Percentiles rank a stretch among this genome's conserved stretches.
Evolutionary conservation across 768 basidiomycete genomes (phyloP).

Genomic region (Suillus decipiens): DNA sequence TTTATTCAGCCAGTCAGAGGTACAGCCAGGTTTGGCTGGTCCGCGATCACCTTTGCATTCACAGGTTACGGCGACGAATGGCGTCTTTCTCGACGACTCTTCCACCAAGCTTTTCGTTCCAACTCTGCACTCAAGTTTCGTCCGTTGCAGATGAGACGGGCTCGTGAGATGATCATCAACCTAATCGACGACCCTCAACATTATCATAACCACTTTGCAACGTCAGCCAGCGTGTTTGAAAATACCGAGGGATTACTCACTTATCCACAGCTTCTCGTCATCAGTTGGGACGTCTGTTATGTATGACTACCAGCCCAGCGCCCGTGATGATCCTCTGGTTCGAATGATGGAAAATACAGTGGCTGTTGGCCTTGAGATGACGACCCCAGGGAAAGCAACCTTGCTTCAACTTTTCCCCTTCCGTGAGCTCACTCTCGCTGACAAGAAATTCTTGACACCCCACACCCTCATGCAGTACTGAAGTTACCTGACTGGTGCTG

Average conservation of each 20-base stretch:
- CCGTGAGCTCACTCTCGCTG: slow-evolving; percentile 11
- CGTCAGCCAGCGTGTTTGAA: slow-evolving; percentile 3
- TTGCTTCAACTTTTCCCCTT: slow-evolving; percentile 18
- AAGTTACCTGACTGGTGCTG: slow-evolving; percentile 38
- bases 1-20: neutral
- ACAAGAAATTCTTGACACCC: too few species aligned
- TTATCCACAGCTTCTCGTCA: slow-evolving; percentile 28
- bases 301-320: slow-evolving; percentile 19
- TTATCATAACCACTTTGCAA: slow-evolving; percentile 26
- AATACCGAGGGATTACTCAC: neutral
- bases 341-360: slow-evolving; percentile 6
- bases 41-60: slow-evolving; percentile 6
- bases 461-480: slow-evolving; percentile 7
- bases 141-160: slow-evolving; percentile 26
- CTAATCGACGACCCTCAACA: slow-evolving; percentile 30
- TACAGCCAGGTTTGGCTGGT: slow-evolving; percentile 10
- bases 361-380: neutral
- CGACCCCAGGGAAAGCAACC: slow-evolving; percentile 11
- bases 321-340: slow-evolving; percentile 16
- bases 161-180: slow-evolving; percentile 27
- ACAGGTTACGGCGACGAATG: slow-evolving; percentile 7
- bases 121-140: slow-evolving; percentile 27
- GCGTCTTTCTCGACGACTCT: slow-evolving; percentile 35
- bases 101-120: slow-evolving; percentile 40
- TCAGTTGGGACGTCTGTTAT: slow-evolving; percentile 26